phyloP scores from a whole-genome alignment of 495 filamentous ascomycete species.

The Clohesyomyces aquaticus region DNA sequence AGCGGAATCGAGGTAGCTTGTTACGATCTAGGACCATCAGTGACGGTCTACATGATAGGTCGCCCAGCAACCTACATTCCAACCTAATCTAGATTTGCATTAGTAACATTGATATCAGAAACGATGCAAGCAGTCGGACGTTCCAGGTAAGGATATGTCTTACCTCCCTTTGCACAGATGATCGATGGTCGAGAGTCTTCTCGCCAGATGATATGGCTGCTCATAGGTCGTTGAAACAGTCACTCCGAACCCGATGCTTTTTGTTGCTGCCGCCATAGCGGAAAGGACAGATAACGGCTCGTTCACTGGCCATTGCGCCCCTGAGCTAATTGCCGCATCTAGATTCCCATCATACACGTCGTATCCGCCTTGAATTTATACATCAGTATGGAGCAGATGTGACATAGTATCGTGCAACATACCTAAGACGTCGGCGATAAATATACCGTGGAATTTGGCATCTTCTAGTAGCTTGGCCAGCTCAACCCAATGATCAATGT shows the following conservation, averaged over 20 bases:
- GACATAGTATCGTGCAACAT: too few relatives aligned
- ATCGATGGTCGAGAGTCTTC: conserved; percentile 67
- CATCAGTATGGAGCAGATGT: too few relatives aligned
- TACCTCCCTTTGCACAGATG: conserved; percentile 66
- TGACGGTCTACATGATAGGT: not conserved
- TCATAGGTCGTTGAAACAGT: conserved; percentile 71
- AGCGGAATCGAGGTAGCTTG: conserved; percentile 68
- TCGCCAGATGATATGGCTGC: conserved; percentile 69
- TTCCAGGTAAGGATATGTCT: too few relatives aligned
- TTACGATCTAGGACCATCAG: conserved; percentile 50
- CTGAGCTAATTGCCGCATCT: conserved; percentile 60
- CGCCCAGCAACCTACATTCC: conserved; percentile 57
- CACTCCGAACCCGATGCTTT: conserved; percentile 70
- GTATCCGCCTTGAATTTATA: conserved; percentile 64
- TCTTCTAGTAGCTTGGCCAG: conserved; percentile 61
- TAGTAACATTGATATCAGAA: not conserved
- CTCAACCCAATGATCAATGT: conserved; percentile 59
- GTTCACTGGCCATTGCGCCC: conserved; percentile 71
- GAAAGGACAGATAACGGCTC: conserved; percentile 43
- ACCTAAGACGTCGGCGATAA: conserved; percentile 60
- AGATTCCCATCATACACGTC: conserved; percentile 65
- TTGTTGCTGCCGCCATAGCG: conserved; percentile 56
- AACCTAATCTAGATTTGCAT: conserved; percentile 50
- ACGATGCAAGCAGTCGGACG: not conserved
- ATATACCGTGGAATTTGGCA: conserved; percentile 65